Conservation (phyloP, 306 rosid species). For the Trifolium dubium region DNA sequence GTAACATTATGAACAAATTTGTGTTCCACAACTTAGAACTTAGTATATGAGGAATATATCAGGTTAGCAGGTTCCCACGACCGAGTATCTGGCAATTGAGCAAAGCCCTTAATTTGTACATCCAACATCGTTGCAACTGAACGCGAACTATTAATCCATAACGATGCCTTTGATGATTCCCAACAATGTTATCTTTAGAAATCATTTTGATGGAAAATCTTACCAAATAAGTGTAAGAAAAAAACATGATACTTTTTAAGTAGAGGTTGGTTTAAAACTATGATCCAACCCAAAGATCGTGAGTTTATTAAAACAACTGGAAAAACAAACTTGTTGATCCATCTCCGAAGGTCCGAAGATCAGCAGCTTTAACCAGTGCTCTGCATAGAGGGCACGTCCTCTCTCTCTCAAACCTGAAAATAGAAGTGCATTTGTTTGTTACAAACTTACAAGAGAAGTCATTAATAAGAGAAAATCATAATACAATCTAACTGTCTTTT, state of each 20-base stretch:
- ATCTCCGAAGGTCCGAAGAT: constrained; percentile 76
- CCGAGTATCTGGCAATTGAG: constrained; percentile 4
- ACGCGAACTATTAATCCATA: constrained; percentile 26
- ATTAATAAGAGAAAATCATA: background rate
- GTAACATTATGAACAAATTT: constrained; percentile 39
- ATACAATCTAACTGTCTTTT: background rate
- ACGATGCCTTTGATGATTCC: background rate
- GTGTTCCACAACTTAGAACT: constrained; percentile 1
- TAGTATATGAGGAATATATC: constrained; percentile 29
- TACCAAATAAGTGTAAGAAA: constrained; percentile 16
- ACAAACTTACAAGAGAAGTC: constrained; percentile 15
- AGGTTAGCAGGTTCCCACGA: constrained; percentile 28
- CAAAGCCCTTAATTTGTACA: constrained; percentile 37
- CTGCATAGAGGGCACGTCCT: constrained; percentile 96
- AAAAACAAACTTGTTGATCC: constrained; percentile 88
- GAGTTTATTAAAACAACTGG: constrained; percentile 65
- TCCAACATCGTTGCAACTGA: constrained; percentile 22
- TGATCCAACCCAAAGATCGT: constrained; percentile 27
- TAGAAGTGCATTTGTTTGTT: constrained; percentile 35
- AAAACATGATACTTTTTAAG: constrained; percentile 24
- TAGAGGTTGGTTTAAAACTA: constrained; percentile 34
- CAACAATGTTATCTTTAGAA: too few species aligned
- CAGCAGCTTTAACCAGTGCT: constrained; percentile 85
- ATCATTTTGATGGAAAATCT: constrained; percentile 24
- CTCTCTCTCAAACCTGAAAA: constrained; percentile 91